These are phyloP conservation scores for Papiliotrema fonsecae DNA, from an alignment of 1,284 basidiomycete species.

Conservation along the genomic window DNA sequence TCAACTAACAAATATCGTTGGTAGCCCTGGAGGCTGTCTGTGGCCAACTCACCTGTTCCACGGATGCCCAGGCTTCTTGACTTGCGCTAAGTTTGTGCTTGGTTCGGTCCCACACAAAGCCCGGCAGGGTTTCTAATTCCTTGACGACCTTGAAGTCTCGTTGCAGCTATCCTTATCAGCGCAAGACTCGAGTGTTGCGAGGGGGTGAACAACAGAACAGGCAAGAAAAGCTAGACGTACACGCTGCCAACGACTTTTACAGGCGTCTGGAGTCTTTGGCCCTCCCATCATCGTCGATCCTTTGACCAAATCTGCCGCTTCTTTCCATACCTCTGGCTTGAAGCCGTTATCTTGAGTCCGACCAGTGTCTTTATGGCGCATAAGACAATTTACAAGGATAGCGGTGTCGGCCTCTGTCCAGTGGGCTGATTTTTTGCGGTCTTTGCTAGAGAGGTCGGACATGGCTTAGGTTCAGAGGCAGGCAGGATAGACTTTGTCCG, in stretches of 20 bases:
- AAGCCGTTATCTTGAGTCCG: slow-evolving; percentile 42
- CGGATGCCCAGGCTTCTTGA: slow-evolving; percentile 29
- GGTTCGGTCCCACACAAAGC: slow-evolving; percentile 28
- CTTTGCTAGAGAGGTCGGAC: slow-evolving; percentile 18
- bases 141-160: slow-evolving; percentile 38
- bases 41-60: slow-evolving; percentile 25
- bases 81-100: slow-evolving; percentile 24
- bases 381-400: slow-evolving; percentile 24
- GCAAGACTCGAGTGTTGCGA: too few species aligned
- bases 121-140: slow-evolving; percentile 27
- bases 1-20: too few species aligned
- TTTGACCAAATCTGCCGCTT: slow-evolving; percentile 25
- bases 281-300: slow-evolving; percentile 29
- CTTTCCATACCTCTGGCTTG: slow-evolving; percentile 41
- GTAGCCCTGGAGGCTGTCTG: too few species aligned
- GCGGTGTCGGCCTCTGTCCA: slow-evolving; percentile 40
- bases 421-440: slow-evolving; percentile 39
- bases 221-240: slow-evolving; percentile 10
- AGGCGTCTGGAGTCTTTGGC: slow-evolving; percentile 42
- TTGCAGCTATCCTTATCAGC: slow-evolving; percentile 24
- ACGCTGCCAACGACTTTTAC: slow-evolving; percentile 42
- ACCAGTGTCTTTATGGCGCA: slow-evolving; percentile 30
- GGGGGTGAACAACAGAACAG: background rate
- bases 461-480: background rate
- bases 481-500: background rate